Percentiles rank a stretch among this genome's conserved stretches.
Conservation (phyloP, 2,329 filamentous ascomycete genomes). For the Tolypocladium endophyticum region DNA sequence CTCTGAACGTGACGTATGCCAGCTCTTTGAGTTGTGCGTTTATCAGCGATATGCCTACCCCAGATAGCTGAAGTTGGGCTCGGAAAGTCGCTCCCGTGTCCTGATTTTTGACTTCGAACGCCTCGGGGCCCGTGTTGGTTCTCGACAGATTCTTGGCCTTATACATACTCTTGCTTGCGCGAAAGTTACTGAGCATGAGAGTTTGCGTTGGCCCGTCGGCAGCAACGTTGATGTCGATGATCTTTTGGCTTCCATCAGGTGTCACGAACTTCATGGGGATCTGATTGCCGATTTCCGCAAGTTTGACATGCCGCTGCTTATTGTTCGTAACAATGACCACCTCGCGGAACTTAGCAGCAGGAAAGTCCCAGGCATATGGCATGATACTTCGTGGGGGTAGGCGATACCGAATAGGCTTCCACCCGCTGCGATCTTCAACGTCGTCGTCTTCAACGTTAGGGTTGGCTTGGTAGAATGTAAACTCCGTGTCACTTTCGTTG, state of each 20-base stretch:
- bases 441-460: slow-evolving; percentile 90
- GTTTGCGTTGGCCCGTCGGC: slow-evolving; percentile 94
- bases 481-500: slow-evolving; percentile 94
- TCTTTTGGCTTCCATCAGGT: slow-evolving; percentile 62
- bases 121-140: slow-evolving; percentile 38
- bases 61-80: slow-evolving; percentile 78
- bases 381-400: slow-evolving; percentile 93
- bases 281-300: slow-evolving; percentile 92
- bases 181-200: slow-evolving; percentile 88
- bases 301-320: slow-evolving; percentile 75
- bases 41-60: slow-evolving; percentile 86
- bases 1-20: slow-evolving; percentile 85
- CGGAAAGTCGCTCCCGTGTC: slow-evolving; percentile 83
- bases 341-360: slow-evolving; percentile 92
- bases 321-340: slow-evolving; percentile 53
- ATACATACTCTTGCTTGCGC: slow-evolving; percentile 86
- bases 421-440: slow-evolving; percentile 70
- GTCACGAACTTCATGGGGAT: slow-evolving; percentile 83
- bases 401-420: slow-evolving; percentile 86
- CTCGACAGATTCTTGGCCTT: slow-evolving; percentile 42
- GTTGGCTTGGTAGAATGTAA: slow-evolving; percentile 91
- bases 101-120: slow-evolving; percentile 86
- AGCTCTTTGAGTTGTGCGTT: slow-evolving; percentile 87
- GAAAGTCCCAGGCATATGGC: slow-evolving; percentile 99
- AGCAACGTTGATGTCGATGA: slow-evolving; percentile 92